phyloP scores from a whole-genome alignment of 2,329 filamentous ascomycete species.

The Paecilomyces dactylethromorphus region DNA sequence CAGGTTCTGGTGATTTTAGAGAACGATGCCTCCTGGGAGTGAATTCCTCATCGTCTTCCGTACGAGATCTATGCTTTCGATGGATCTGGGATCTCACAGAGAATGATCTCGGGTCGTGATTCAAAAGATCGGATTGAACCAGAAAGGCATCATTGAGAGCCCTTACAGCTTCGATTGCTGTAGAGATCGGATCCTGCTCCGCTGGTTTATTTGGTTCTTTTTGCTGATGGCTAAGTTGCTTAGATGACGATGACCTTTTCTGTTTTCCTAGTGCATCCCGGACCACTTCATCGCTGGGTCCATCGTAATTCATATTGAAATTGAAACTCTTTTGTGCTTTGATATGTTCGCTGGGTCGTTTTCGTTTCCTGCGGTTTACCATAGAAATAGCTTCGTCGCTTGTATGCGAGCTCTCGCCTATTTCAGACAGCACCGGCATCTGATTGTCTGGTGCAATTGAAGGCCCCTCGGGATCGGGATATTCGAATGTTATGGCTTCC shows the following conservation, averaged over 20 bases:
- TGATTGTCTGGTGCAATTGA: neutral
- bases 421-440: neutral
- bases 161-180: neutral
- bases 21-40: conserved; percentile 9
- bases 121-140: conserved; percentile 12
- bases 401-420: neutral
- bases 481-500: conserved; percentile 28
- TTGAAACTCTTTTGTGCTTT: neutral
- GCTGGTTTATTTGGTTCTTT: neutral
- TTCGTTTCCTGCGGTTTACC: conserved; percentile 17
- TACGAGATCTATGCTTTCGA: conserved; percentile 7
- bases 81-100: neutral
- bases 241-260: conserved; percentile 2
- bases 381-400: neutral
- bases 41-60: conserved; percentile 24
- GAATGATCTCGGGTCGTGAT: conserved; percentile 2
- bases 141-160: conserved; percentile 2
- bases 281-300: neutral
- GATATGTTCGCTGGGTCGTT: conserved; percentile 9
- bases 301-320: conserved; percentile 1
- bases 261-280: neutral
- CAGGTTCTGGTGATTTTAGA: neutral
- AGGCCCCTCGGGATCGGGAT: conserved; percentile 17
- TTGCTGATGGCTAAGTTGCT: neutral
- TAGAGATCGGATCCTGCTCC: neutral